A percentile compares a stretch with the other conserved stretches of the same genome.
Conservation (phyloP, 345 rosid genomes). For the Isatis tinctoria region DNA sequence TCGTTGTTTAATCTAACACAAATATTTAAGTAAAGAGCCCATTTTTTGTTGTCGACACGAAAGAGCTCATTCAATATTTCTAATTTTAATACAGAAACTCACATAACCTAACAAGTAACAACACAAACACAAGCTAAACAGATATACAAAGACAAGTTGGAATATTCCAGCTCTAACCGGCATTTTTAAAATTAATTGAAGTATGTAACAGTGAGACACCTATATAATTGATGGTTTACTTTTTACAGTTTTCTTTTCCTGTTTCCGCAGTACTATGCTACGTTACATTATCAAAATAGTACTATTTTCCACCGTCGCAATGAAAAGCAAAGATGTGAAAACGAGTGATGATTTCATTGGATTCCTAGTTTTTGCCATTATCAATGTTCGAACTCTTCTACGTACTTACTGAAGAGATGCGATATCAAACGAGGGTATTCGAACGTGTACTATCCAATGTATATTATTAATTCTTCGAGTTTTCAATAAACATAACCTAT, state of each 20-base stretch:
- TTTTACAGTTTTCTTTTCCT: too few relatives aligned
- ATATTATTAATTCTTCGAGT: neutral
- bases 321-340: neutral
- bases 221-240: too few relatives aligned
- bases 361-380: neutral
- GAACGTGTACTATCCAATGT: neutral
- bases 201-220: too few relatives aligned
- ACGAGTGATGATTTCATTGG: neutral
- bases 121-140: neutral
- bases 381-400: neutral
- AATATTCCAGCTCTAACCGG: neutral
- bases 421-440: neutral
- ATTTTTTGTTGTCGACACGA: conserved; percentile 17
- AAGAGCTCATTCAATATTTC: neutral
- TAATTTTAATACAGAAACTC: neutral
- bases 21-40: neutral
- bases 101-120: neutral
- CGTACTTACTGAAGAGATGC: neutral
- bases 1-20: conserved; percentile 9
- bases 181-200: too few relatives aligned
- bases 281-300: too few relatives aligned
- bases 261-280: too few relatives aligned
- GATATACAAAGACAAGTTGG: conserved; percentile 6
- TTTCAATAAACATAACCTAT: neutral
- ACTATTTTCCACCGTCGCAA: neutral